These are phyloP conservation scores for Arabidopsis thaliana DNA, from an alignment of 345 rosid genomes.

Conservation along the genomic window TAIR10.1 NC_003070.9:9367001-9367500, in stretches of 20 bases:
- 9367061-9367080: conserved; percentile 33
- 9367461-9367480: too few relatives aligned
- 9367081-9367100: conserved; percentile 44
- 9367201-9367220: neutral
- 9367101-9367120: conserved; percentile 43
- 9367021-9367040: neutral
- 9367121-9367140: conserved; percentile 20
- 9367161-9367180: conserved; percentile 50
- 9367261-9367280: neutral
- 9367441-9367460: too few relatives aligned
- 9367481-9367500: too few relatives aligned
- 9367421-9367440: too few relatives aligned
- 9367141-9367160: conserved; percentile 47
- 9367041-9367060: neutral
- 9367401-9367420: too few relatives aligned
- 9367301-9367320: too few relatives aligned
- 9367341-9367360: too few relatives aligned
- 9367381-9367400: too few relatives aligned
- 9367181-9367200: conserved; percentile 19
- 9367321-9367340: too few relatives aligned
- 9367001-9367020: conserved; percentile 18
- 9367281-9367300: neutral
- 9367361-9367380: too few relatives aligned
- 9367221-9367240: neutral
- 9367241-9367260: neutral